Evolutionary conservation across 2,329 filamentous ascomycete genomes (phyloP).

Genomic region (Metarhizium album): DNA sequence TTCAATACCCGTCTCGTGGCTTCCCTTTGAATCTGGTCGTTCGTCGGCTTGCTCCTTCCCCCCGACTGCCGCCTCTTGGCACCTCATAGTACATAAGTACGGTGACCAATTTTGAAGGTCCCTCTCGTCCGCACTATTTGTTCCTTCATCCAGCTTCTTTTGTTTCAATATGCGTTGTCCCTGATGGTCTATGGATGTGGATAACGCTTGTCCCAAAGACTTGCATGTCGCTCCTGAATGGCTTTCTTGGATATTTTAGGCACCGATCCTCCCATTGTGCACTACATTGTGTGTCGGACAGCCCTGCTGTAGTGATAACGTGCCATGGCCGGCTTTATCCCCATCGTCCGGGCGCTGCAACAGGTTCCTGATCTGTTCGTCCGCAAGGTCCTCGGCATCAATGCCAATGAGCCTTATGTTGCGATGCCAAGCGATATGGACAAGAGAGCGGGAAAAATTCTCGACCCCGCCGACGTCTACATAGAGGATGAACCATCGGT

Average conservation of each 20-base stretch:
- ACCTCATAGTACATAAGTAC: background rate
- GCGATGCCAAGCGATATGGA: slow-evolving; percentile 16
- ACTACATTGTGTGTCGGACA: background rate
- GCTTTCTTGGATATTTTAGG: no score
- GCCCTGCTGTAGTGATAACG: background rate
- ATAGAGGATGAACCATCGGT: slow-evolving; percentile 59
- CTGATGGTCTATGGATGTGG: background rate
- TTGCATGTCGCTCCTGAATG: background rate
- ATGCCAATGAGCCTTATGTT: slow-evolving; percentile 18
- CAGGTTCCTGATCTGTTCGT: slow-evolving; percentile 13
- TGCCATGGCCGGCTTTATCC: background rate
- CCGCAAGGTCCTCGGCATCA: slow-evolving; percentile 20
- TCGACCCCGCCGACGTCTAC: slow-evolving; percentile 20
- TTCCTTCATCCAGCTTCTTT: background rate
- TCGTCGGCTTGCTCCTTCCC: background rate
- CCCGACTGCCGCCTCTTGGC: background rate
- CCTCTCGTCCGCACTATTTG: background rate
- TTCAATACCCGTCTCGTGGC: background rate
- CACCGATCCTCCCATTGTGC: background rate
- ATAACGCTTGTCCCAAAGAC: background rate
- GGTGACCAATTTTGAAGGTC: background rate
- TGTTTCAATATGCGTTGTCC: background rate
- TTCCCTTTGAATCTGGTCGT: background rate
- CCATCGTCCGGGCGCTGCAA: slow-evolving; percentile 1
- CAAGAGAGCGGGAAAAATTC: slow-evolving; percentile 13